These are phyloP conservation scores for Coemansia sp. DNA, from an alignment of 192 early-diverging fungal genomes.

Conservation along the genomic window DNA sequence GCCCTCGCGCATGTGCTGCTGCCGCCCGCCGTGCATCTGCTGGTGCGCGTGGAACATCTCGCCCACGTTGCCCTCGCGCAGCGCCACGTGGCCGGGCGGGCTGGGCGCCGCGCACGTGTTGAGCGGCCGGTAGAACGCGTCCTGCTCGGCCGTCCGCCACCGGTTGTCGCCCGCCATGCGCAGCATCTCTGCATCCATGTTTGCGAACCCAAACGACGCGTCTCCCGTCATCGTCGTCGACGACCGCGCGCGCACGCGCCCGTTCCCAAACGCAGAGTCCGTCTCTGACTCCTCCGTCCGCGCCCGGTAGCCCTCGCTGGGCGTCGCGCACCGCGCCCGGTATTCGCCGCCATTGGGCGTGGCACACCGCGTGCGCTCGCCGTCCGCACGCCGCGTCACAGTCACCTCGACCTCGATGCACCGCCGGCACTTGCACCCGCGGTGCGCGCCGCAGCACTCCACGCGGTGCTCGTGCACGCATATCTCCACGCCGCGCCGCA, in stretches of 20 bases:
- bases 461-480: constrained; percentile 44
- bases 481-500: constrained; percentile 27
- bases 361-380: constrained; percentile 1
- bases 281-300: constrained; percentile 37
- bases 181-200: constrained; percentile 47
- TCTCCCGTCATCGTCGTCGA: constrained; percentile 41
- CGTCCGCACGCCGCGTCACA: not conserved
- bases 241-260: constrained; percentile 38
- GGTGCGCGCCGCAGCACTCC: constrained; percentile 22
- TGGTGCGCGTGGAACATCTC: constrained; percentile 27
- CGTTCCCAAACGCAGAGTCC: constrained; percentile 36
- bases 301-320: constrained; percentile 9
- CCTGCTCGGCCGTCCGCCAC: constrained; percentile 19
- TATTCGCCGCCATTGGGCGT: constrained; percentile 6
- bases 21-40: constrained; percentile 24
- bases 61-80: constrained; percentile 32
- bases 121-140: constrained; percentile 35
- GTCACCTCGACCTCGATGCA: constrained; percentile 18
- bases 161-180: constrained; percentile 41
- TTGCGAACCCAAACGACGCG: constrained; percentile 42
- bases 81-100: constrained; percentile 27
- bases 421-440: constrained; percentile 25
- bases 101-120: not conserved
- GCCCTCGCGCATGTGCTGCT: constrained; percentile 29
- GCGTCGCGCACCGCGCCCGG: constrained; percentile 10